Conservation (phyloP, 306 rosid genomes). For the Glycyrrhiza uralensis region DNA sequence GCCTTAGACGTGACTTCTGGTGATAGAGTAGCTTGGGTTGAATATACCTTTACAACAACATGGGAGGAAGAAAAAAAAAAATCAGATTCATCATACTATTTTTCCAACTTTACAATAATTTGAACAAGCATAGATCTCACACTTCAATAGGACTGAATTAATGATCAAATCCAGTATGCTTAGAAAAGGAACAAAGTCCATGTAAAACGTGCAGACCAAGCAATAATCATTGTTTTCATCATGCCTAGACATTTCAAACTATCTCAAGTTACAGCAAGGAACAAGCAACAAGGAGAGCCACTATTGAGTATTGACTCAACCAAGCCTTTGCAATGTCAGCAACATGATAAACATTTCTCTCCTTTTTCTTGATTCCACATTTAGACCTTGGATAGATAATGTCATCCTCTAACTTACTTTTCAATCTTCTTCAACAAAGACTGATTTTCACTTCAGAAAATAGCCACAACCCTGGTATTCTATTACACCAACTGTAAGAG, state of each 20-base stretch:
- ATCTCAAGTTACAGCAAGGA: neutral
- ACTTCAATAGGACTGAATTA: neutral
- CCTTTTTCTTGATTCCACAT: neutral
- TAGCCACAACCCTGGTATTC: neutral
- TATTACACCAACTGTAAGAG: neutral
- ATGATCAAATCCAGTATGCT: neutral
- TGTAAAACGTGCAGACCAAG: constrained; percentile 4
- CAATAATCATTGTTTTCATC: constrained; percentile 17
- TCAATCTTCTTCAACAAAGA: neutral
- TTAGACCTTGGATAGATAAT: neutral
- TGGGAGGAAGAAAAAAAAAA: neutral
- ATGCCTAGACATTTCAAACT: neutral
- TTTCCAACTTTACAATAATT: constrained; percentile 20
- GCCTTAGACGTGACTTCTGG: constrained; percentile 68
- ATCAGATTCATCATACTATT: constrained; percentile 10
- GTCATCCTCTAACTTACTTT: neutral
- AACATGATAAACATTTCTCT: neutral
- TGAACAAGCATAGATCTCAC: constrained; percentile 11
- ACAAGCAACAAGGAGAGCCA: neutral
- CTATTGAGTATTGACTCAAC: no score
- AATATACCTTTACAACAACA: constrained; percentile 49
- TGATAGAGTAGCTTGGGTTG: constrained; percentile 46
- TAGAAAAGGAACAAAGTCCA: neutral
- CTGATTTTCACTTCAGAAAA: constrained; percentile 10
- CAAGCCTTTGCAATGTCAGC: neutral